Percentiles rank a stretch among this genome's conserved stretches.
phyloP scores from a whole-genome alignment of 768 basidiomycete genomes.

The Cystobasidiopsis lactophilus region DNA sequence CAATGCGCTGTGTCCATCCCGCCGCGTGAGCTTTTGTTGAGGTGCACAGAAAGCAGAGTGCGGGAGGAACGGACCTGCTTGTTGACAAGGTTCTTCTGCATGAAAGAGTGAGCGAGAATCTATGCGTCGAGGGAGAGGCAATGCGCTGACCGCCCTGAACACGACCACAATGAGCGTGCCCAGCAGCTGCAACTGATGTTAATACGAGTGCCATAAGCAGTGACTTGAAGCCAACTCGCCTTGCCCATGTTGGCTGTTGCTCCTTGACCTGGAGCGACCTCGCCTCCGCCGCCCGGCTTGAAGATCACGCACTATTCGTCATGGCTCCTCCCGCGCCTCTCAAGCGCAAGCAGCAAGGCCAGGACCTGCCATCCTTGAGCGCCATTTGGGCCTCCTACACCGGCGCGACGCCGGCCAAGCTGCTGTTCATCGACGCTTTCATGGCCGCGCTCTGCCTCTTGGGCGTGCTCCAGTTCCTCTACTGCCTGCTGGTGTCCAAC shows the following conservation, averaged over 20 bases:
- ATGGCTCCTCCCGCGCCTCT: too few relatives aligned
- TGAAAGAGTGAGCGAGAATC: constrained; percentile 7
- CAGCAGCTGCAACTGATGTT: constrained; percentile 25
- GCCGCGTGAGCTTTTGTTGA: constrained; percentile 40
- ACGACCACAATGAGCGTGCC: constrained; percentile 70
- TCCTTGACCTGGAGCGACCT: too few relatives aligned
- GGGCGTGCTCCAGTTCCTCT: constrained; percentile 71
- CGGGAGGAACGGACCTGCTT: neutral
- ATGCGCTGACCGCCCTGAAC: constrained; percentile 55
- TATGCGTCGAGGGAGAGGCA: constrained; percentile 2
- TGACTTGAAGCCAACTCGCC: too few relatives aligned
- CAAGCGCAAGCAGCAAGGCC: neutral
- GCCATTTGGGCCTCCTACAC: constrained; percentile 52
- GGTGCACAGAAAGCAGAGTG: neutral
- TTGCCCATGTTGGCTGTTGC: too few relatives aligned
- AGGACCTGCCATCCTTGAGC: neutral
- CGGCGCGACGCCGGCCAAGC: constrained; percentile 50
- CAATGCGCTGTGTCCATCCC: constrained; percentile 30
- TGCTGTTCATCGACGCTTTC: constrained; percentile 88
- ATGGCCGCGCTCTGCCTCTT: constrained; percentile 76
- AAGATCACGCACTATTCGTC: too few relatives aligned
- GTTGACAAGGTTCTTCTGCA: constrained; percentile 17
- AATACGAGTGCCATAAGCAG: too few relatives aligned
- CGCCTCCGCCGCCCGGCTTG: too few relatives aligned
- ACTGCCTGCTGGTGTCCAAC: constrained; percentile 73